phyloP scores from a whole-genome alignment of 768 basidiomycete genomes.

The Naganishia onofrii region DNA sequence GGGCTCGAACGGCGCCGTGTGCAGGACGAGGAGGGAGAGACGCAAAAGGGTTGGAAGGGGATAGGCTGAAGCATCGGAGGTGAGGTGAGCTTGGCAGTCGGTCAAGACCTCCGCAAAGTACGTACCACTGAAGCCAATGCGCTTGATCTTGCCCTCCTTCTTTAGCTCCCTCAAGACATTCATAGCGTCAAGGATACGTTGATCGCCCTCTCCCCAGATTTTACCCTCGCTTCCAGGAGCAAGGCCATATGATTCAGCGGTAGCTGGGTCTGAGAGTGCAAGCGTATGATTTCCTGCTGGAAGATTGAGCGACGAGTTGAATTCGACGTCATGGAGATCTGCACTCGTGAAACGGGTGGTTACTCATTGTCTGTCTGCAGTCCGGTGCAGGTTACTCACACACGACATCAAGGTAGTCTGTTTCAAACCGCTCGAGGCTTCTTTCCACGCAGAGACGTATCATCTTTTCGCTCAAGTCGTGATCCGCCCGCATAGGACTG shows the following conservation, averaged over 20 bases:
- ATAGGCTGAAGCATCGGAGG: constrained; percentile 35
- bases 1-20: constrained; percentile 30
- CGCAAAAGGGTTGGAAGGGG: constrained; percentile 50
- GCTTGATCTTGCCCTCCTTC: constrained; percentile 42
- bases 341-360: neutral
- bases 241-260: constrained; percentile 31
- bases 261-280: constrained; percentile 18
- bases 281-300: constrained; percentile 37
- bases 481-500: constrained; percentile 39
- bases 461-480: constrained; percentile 43
- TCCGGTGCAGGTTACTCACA: constrained; percentile 44
- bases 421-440: constrained; percentile 45
- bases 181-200: constrained; percentile 36
- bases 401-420: constrained; percentile 50
- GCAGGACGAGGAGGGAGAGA: constrained; percentile 40
- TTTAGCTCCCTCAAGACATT: constrained; percentile 39
- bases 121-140: constrained; percentile 45
- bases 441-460: constrained; percentile 42
- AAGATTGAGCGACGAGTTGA: constrained; percentile 35
- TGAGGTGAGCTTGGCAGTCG: neutral
- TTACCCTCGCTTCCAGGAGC: constrained; percentile 12
- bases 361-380: too few relatives aligned
- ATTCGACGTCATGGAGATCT: constrained; percentile 54
- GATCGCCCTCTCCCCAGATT: constrained; percentile 40
- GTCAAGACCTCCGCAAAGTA: neutral